Evolutionary conservation across 2,329 filamentous ascomycete species (phyloP).

Genomic region (Verticillium albo-atrum): DNA sequence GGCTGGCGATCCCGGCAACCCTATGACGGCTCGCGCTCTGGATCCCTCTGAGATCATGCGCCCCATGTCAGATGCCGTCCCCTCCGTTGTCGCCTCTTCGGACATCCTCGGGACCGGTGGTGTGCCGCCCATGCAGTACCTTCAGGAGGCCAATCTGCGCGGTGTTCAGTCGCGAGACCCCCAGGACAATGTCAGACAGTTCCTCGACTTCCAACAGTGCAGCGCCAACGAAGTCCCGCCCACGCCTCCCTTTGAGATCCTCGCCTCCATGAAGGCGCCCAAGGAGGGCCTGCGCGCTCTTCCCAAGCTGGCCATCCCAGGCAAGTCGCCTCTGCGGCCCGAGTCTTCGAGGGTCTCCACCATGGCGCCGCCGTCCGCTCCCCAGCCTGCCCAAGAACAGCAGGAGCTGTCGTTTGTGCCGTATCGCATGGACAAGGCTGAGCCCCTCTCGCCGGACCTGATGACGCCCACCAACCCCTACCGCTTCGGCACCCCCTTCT

Average conservation of each 20-base stretch:
- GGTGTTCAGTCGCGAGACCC: slow-evolving; percentile 70
- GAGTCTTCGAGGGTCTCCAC: slow-evolving; percentile 22
- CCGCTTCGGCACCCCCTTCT: slow-evolving; percentile 80
- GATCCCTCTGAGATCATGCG: slow-evolving; percentile 50
- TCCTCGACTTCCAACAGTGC: slow-evolving; percentile 76
- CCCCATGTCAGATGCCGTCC: slow-evolving; percentile 69
- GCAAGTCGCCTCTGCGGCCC: slow-evolving; percentile 22
- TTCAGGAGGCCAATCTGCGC: slow-evolving; percentile 71
- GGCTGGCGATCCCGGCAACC: slow-evolving; percentile 74
- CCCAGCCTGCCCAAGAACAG: slow-evolving; percentile 17
- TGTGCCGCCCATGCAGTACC: slow-evolving; percentile 59
- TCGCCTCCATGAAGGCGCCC: slow-evolving; percentile 40
- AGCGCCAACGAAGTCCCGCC: slow-evolving; percentile 57
- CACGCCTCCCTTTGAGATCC: slow-evolving; percentile 66
- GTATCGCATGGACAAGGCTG: slow-evolving; percentile 47
- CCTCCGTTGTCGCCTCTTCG: slow-evolving; percentile 85
- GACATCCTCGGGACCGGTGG: slow-evolving; percentile 74
- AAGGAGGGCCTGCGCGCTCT: slow-evolving; percentile 54
- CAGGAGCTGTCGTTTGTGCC: slow-evolving; percentile 34
- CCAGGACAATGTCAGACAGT: slow-evolving; percentile 90
- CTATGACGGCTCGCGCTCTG: slow-evolving; percentile 55
- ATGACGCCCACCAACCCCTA: slow-evolving; percentile 60
- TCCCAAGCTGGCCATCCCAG: slow-evolving; percentile 59
- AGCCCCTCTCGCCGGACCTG: slow-evolving; percentile 50
- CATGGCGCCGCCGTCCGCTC: slow-evolving; percentile 8